phyloP scores from a whole-genome alignment of 306 rosid species.

The Abrus precatorius region DNA sequence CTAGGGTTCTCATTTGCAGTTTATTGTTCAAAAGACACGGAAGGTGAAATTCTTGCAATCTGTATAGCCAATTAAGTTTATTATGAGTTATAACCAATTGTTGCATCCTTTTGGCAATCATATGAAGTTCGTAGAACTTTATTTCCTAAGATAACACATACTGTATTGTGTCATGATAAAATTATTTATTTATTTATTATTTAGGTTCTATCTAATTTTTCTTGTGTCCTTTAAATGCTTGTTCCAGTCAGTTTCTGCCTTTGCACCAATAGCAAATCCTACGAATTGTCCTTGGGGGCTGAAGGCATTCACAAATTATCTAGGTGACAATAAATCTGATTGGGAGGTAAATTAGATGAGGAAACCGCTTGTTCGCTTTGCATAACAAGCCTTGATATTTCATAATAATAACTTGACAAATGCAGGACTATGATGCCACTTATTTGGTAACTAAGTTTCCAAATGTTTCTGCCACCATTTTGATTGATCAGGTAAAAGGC shows the following conservation, averaged over 20 bases:
- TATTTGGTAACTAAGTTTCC: slow-evolving; percentile 62
- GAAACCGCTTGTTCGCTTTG: slow-evolving; percentile 23
- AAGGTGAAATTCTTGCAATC: slow-evolving; percentile 12
- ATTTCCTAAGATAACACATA: neutral
- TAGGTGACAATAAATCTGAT: slow-evolving; percentile 74
- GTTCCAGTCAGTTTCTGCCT: slow-evolving; percentile 91
- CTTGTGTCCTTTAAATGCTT: slow-evolving; percentile 27
- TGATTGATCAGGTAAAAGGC: slow-evolving; percentile 89
- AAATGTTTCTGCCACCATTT: slow-evolving; percentile 71
- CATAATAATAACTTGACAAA: slow-evolving; percentile 40
- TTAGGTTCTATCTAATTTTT: slow-evolving; percentile 36
- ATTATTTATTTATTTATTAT: neutral
- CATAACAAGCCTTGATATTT: slow-evolving; percentile 16
- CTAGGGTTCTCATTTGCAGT: slow-evolving; percentile 6
- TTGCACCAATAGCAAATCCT: slow-evolving; percentile 86
- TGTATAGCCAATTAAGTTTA: neutral
- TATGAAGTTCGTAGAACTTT: slow-evolving; percentile 8
- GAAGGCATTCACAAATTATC: slow-evolving; percentile 93
- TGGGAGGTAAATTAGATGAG: slow-evolving; percentile 77
- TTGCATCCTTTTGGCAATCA: slow-evolving; percentile 1
- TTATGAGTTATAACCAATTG: slow-evolving; percentile 32
- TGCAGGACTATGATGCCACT: slow-evolving; percentile 95
- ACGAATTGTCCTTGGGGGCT: slow-evolving; percentile 90
- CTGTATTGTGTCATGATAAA: slow-evolving; percentile 25
- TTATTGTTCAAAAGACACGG: slow-evolving; percentile 13